phyloP scores from a whole-genome alignment of 164 flowering plant genomes.

The Aristolochia californica region DNA sequence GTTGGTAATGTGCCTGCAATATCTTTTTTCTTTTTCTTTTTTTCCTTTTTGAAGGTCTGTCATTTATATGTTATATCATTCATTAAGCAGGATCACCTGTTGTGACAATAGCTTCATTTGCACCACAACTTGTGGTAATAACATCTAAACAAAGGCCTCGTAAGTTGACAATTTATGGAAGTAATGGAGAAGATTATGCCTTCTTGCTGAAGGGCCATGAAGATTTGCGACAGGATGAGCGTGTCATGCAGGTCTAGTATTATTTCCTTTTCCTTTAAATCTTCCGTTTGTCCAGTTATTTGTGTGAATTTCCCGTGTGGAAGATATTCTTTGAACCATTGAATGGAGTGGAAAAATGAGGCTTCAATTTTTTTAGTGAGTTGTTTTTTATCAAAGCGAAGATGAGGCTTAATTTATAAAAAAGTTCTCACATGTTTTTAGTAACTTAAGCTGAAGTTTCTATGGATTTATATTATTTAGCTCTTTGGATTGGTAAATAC shows the following conservation, averaged over 20 bases:
- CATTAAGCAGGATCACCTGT: conserved; percentile 56
- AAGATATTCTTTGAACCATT: too few species aligned
- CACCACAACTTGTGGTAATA: conserved; percentile 86
- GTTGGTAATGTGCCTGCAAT: conserved; percentile 40
- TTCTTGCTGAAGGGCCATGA: conserved; percentile 98
- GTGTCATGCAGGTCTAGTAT: conserved; percentile 90
- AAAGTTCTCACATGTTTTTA: background rate
- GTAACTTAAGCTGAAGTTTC: background rate
- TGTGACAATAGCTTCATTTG: conserved; percentile 86
- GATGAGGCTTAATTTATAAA: too few species aligned
- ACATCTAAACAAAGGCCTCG: conserved; percentile 97
- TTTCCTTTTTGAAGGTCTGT: background rate
- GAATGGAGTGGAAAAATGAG: too few species aligned
- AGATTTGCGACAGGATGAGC: conserved; percentile 98
- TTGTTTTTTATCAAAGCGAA: too few species aligned
- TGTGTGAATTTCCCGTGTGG: too few species aligned
- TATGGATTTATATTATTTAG: conserved; percentile 24
- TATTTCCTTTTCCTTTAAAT: background rate
- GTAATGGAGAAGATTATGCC: conserved; percentile 92
- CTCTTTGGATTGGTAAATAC: conserved; percentile 98
- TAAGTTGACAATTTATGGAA: conserved; percentile 90
- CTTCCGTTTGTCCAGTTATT: too few species aligned
- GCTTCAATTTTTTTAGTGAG: too few species aligned
- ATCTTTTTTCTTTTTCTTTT: background rate
- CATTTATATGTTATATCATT: background rate